phyloP scores from a whole-genome alignment of 495 filamentous ascomycete species.

The Talaromyces proteolyticus region DNA sequence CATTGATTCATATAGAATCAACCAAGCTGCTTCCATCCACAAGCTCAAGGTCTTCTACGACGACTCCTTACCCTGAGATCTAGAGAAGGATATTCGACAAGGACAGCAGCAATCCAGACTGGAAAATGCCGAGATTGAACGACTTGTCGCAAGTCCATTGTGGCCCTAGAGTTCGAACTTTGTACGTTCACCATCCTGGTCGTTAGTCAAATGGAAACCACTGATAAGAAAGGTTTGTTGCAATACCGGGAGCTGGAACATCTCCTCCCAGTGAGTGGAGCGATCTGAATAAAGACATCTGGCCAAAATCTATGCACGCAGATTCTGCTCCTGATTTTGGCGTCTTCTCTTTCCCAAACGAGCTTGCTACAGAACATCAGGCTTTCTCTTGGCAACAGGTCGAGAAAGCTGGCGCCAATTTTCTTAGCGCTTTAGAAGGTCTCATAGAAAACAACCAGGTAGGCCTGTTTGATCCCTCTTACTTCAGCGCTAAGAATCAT shows the following conservation, averaged over 20 bases:
- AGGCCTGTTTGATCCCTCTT: neutral
- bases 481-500: neutral
- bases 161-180: neutral
- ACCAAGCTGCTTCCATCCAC: too few species aligned
- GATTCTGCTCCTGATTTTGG: neutral
- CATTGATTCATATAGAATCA: too few species aligned
- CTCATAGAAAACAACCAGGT: neutral
- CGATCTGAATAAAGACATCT: neutral
- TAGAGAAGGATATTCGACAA: too few species aligned
- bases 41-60: too few species aligned
- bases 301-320: neutral
- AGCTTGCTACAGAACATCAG: neutral
- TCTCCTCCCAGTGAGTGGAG: neutral
- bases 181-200: neutral
- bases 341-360: neutral
- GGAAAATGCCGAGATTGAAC: neutral
- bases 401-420: neutral
- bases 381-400: neutral
- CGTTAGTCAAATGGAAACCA: neutral
- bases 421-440: neutral
- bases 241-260: neutral
- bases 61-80: too few species aligned
- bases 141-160: neutral
- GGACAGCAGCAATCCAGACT: too few species aligned
- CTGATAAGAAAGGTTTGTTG: neutral